Evolutionary conservation across 495 filamentous ascomycete species (phyloP), one percentile per base, ranked within the genome.

Genomic region (Penicillium verhagenii): DNA sequence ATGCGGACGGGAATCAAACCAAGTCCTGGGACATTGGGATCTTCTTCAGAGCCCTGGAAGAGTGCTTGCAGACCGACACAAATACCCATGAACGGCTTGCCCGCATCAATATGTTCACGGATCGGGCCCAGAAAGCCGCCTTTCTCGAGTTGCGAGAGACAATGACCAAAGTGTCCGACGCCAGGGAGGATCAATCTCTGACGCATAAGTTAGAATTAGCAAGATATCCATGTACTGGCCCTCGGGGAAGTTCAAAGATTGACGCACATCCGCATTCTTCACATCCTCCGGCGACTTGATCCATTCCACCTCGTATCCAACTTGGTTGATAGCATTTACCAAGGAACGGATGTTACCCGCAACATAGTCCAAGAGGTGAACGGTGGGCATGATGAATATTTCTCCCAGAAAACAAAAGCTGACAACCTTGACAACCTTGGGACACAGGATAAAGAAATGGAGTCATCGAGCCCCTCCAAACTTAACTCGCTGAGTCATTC

Each of bases 111-210:
- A 72, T 96, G 90, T 52, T 82, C 73, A 58, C 79, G 83, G 33
- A 97, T 84, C 4, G 92, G 88, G 50, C 87, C 85, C 43, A 91
- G 69, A 70, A 90, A 97, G 49, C 89, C 91, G 25, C 90, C 88
- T 18, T 80, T 76, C 9, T 86, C 77, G 48, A 97, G 82, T 63
- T 94, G 89, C 24, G 84, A 83, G 55, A 97, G 82, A 67, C 94
- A 98, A 76, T 97, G 91, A 47, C 95, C 95, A 62, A 97, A 98
- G 72, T 97, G 93, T 43, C 94, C 94, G 47, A 98, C 94, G 59
- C 94, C 94, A 3, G 94, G 94, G 24, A 98, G 82, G 52, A 98
- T 96, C 52, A 98, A 76, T 79, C 84, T 91, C 87, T 92, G 61
- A 10, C 33, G 39, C 14, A 14, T 16, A 24, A 13, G 16, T n/a